Percentiles rank a stretch among this genome's conserved stretches.
Conservation (phyloP, 2,329 filamentous ascomycete genomes). For the Colletotrichum magnum region DNA sequence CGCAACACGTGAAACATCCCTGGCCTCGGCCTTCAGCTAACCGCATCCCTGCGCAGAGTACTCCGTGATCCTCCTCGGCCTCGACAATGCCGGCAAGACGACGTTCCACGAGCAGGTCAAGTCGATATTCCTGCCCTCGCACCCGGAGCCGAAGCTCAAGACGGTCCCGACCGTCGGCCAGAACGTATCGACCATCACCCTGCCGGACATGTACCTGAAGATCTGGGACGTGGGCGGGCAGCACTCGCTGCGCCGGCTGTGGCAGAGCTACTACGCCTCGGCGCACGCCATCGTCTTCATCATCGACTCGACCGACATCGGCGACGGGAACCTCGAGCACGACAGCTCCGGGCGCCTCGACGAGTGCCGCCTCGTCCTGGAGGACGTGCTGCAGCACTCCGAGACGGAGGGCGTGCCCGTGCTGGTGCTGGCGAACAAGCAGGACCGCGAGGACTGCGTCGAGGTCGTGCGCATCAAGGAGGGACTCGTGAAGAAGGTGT, state of each 20-base stretch:
- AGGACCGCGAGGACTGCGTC: conserved; percentile 96
- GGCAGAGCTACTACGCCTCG: conserved; percentile 95
- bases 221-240: conserved; percentile 99
- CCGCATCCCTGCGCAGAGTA: conserved; percentile 75
- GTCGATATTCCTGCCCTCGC: conserved; percentile 80
- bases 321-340: conserved; percentile 77
- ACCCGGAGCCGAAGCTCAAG: conserved; percentile 77
- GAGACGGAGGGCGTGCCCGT: conserved; percentile 94
- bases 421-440: conserved; percentile 95
- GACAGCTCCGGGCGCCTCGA: conserved; percentile 75
- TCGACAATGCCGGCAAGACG: conserved; percentile 98
- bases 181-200: conserved; percentile 91
- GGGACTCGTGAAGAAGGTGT: conserved; percentile 93
- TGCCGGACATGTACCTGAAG: conserved; percentile 97
- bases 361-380: conserved; percentile 90
- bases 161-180: conserved; percentile 98
- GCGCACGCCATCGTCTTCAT: conserved; percentile 99
- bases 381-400: conserved; percentile 88
- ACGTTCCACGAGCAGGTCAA: conserved; percentile 98
- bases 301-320: conserved; percentile 94
- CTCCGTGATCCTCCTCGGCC: conserved; percentile 94
- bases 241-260: conserved; percentile 87
- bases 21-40: conserved; percentile 16
- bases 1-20: conserved; percentile 42
- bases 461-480: conserved; percentile 99